Percentiles rank a stretch among this genome's conserved stretches.
phyloP scores from a whole-genome alignment of 2,329 filamentous ascomycete species.

The Ophiocordyceps polyrhachis-furcata region DNA sequence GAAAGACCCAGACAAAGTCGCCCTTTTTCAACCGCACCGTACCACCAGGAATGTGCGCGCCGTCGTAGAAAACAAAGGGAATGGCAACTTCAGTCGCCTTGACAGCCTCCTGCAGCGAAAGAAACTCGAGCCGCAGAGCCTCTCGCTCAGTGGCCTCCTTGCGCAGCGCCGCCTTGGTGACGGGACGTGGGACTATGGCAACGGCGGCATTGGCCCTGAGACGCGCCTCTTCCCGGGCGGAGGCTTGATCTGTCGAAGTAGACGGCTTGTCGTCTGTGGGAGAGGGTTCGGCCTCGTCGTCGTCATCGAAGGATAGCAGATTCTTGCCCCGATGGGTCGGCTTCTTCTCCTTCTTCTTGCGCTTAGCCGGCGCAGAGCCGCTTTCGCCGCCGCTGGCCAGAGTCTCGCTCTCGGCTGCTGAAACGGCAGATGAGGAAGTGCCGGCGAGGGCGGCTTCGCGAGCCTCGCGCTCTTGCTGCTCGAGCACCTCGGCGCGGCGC shows the following conservation, averaged over 20 bases:
- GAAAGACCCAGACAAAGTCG: constrained; percentile 78
- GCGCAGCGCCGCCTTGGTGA: constrained; percentile 55
- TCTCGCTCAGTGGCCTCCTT: constrained; percentile 66
- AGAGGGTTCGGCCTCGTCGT: constrained; percentile 38
- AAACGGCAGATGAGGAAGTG: constrained; percentile 29
- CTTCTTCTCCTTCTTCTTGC: constrained; percentile 17
- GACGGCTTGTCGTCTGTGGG: too few relatives aligned
- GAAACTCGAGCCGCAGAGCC: constrained; percentile 63
- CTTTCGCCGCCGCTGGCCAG: constrained; percentile 14
- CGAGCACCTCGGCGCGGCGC: constrained; percentile 80
- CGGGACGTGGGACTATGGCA: constrained; percentile 45
- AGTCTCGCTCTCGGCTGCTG: constrained; percentile 24
- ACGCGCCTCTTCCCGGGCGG: constrained; percentile 14
- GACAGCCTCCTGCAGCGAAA: constrained; percentile 65
- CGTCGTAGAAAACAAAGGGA: constrained; percentile 95
- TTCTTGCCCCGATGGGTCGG: constrained; percentile 26
- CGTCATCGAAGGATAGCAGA: constrained; percentile 45
- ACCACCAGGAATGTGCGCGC: constrained; percentile 73
- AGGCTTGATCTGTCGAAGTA: too few relatives aligned
- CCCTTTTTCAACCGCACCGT: constrained; percentile 80
- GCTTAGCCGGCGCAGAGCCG: constrained; percentile 5
- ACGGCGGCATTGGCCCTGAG: constrained; percentile 45
- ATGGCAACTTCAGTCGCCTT: constrained; percentile 79
- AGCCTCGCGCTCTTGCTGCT: constrained; percentile 70
- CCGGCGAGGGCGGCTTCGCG: constrained; percentile 37